Base-by-base conservation (phyloP, 352 stramenopile species). In the Globisporangium cystogenes region DNA sequence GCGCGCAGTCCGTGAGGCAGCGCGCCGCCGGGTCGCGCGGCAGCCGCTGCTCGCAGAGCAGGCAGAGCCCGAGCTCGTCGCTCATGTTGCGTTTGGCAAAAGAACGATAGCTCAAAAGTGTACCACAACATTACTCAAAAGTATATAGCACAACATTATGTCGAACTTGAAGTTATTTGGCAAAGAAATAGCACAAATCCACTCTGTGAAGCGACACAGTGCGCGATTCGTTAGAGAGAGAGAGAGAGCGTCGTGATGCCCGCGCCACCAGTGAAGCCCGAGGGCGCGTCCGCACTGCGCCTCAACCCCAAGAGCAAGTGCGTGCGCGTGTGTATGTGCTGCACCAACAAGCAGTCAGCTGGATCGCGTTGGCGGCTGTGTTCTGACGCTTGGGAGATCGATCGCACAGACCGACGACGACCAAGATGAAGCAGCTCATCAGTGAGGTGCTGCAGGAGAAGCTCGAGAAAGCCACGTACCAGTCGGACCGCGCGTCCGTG, bases 391-490 rank as follows among this genome's bases (percentile, higher is more conserved):
- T 39, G 33, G 15, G 5, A 12, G 15, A 7, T n/a, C 33, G 4
- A 36, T 23, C 29, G 15, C 7, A 18, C 23, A 85, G 74, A 52
- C 81, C 81, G 2, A 88, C 78, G 41, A 83, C 78, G 55, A 89
- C 76, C 40, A 86, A 89, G 52, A 92, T 90, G 78, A 92, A 87
- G 56, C 79, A 87, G 45, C 55, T 87, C 24, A 86, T 92, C 46
- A 64, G 41, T 14, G 66, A 88, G 29, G 61, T 92, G 41, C 61
- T 92, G 45, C 55, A 70, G 24, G 73, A 89, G 29, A 92, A 90
- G 57, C 64, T 92, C 49, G 71, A 87, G 23, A 71, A 72, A 45
- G 64, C 61, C 14, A 65, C 46, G 50, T 90, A 89, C 59, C 74
- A 91, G 57, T 88, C 81, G 29, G 86, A 96, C 40, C 70, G 76